Evolutionary conservation across 495 filamentous ascomycete species (phyloP), one percentile per base, ranked within the genome.

Genomic region (Elaphomyces granulatus): DNA sequence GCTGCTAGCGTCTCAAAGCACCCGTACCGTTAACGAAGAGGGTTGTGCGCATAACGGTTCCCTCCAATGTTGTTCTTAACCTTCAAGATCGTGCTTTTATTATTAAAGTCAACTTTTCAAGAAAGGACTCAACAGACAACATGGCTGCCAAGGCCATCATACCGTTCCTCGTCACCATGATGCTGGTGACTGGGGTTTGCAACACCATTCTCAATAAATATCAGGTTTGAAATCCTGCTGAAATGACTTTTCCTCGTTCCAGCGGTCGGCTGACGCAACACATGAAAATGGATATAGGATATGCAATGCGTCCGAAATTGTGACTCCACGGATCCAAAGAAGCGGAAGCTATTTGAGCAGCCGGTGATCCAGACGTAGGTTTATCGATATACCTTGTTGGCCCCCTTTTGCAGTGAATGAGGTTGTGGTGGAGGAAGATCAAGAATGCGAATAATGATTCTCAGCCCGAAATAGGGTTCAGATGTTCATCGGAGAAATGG

Each of bases 201-300:
- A 98, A 98, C 53, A 98, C 90, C 2, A 76, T 98, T 40, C 68
- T 98, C 50, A 94, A 90, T 47, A 98, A 98, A 48, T 94, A 87
- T 48, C 90, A 98, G 62, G 86, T 86, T 53, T 26, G 60, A n/a
- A n/a, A n/a, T n/a, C n/a, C n/a, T n/a, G n/a, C n/a, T n/a, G n/a
- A n/a, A n/a, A n/a, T n/a, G 20, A 19, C 1, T 12, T 30, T 34
- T 12, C 34, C 34, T 20, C n/a, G 17, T 14, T 21, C 35, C 9
- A 37, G 7, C 19, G 43, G 31, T 17, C 33, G 8, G 3, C 17
- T n/a, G n/a, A n/a, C n/a, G n/a, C n/a, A n/a, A n/a, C n/a, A n/a
- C n/a, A n/a, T n/a, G n/a, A n/a, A n/a, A n/a, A n/a, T n/a, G 26
- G 16, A 15, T 17, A 36, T 43, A 92, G 85, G 90, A 98, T 59